Evolutionary conservation across 495 filamentous ascomycete genomes (phyloP).

Genomic region (Acidiella bohemica): DNA sequence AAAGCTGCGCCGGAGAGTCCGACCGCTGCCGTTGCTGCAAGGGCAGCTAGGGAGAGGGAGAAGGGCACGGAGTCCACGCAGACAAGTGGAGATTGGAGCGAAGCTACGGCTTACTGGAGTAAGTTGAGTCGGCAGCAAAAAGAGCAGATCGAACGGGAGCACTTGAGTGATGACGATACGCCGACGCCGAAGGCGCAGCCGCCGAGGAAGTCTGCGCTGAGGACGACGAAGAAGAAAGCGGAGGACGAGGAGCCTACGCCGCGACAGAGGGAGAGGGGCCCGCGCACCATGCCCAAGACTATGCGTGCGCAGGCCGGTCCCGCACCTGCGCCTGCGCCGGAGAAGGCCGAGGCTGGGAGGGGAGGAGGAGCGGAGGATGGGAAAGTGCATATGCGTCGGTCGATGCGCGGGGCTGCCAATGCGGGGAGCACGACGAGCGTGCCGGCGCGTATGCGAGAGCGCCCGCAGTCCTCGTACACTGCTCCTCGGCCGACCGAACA

Average conservation of each 20-base stretch:
- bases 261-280: too few species aligned
- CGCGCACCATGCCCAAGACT: constrained; percentile 20
- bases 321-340: not conserved
- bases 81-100: constrained; percentile 43
- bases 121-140: constrained; percentile 45
- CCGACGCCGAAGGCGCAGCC: constrained; percentile 32
- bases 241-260: not conserved
- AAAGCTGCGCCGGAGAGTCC: constrained; percentile 4
- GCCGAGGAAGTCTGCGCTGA: constrained; percentile 18
- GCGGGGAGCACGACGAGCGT: constrained; percentile 1
- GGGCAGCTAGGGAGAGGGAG: not conserved
- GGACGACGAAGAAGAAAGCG: constrained; percentile 34
- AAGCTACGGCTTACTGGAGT: constrained; percentile 50
- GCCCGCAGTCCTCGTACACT: too few species aligned
- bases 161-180: constrained; percentile 35
- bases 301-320: constrained; percentile 5
- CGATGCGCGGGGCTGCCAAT: constrained; percentile 28
- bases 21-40: not conserved
- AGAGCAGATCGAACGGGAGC: constrained; percentile 42
- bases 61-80: not conserved
- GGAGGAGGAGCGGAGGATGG: too few species aligned
- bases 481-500: too few species aligned
- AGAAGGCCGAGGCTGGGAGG: too few species aligned
- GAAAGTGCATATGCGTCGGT: constrained; percentile 29
- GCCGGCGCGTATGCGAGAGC: too few species aligned